These are phyloP conservation scores for Capronia americana DNA, from an alignment of 2,329 filamentous ascomycete species.

Conservation along the genomic window DNA sequence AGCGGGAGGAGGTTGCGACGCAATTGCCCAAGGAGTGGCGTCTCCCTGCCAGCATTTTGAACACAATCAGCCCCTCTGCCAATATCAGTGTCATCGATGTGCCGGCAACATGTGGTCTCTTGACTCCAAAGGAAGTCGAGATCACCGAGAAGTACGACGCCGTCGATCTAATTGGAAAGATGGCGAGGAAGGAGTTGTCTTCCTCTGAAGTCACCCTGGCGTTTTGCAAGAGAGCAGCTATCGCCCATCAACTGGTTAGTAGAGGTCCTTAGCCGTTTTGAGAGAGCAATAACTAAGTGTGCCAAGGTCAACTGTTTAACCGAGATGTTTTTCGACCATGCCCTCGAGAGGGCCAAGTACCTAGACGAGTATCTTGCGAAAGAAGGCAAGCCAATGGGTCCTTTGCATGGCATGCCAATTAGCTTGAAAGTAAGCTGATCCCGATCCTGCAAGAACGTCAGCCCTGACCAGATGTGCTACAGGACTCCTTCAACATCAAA, in stretches of 20 bases:
- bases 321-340: slow-evolving; percentile 57
- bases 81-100: slow-evolving; percentile 37
- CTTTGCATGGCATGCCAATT: slow-evolving; percentile 64
- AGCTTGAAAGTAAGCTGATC: slow-evolving; percentile 22
- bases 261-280: slow-evolving; percentile 41
- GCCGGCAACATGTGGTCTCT: slow-evolving; percentile 52
- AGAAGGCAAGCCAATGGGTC: slow-evolving; percentile 60
- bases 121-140: slow-evolving; percentile 51
- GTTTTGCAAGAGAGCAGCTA: slow-evolving; percentile 51
- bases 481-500: slow-evolving; percentile 47
- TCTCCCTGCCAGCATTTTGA: slow-evolving; percentile 27
- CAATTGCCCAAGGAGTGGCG: slow-evolving; percentile 42
- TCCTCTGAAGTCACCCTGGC: slow-evolving; percentile 47
- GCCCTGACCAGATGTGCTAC: slow-evolving; percentile 42
- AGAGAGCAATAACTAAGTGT: background rate
- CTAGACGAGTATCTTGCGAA: slow-evolving; percentile 62
- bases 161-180: slow-evolving; percentile 43
- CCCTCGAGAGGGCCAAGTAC: slow-evolving; percentile 62
- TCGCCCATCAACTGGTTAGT: slow-evolving; percentile 55
- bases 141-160: slow-evolving; percentile 59
- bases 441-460: background rate
- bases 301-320: slow-evolving; percentile 35
- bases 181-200: slow-evolving; percentile 26
- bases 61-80: slow-evolving; percentile 20
- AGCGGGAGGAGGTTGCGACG: slow-evolving; percentile 26